Percentiles rank a stretch among this genome's conserved stretches.
Conservation (phyloP, 371 early-diverging fungal species). For the Mortierella sp. region DNA sequence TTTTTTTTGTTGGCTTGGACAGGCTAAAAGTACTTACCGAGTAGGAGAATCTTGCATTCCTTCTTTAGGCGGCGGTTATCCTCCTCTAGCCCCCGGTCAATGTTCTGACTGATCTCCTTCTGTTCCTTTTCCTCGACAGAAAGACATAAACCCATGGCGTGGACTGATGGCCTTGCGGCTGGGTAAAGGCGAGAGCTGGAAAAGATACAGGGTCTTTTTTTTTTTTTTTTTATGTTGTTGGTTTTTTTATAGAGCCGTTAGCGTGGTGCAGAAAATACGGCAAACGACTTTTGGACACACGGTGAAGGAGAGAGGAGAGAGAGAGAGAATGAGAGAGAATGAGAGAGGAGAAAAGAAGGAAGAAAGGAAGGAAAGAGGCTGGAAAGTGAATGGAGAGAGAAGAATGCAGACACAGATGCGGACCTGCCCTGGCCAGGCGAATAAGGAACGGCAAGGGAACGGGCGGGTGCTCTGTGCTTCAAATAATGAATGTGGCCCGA, state of each 20-base stretch:
- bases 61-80: conserved; percentile 63
- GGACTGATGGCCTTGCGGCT: conserved; percentile 8
- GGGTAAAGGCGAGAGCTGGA: conserved; percentile 3
- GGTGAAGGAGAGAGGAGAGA: not conserved
- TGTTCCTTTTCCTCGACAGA: conserved; percentile 73
- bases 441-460: too few species aligned
- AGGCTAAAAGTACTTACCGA: conserved; percentile 59
- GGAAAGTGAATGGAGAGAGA: not conserved
- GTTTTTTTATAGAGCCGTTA: conserved; percentile 7
- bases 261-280: too few species aligned
- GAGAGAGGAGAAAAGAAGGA: not conserved
- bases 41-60: conserved; percentile 78
- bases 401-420: too few species aligned
- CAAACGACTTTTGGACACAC: too few species aligned
- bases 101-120: conserved; percentile 63
- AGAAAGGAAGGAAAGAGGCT: not conserved
- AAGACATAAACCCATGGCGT: conserved; percentile 71
- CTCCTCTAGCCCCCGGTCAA: conserved; percentile 71
- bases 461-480: too few species aligned
- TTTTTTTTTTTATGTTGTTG: too few species aligned
- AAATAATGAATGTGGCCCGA: too few species aligned
- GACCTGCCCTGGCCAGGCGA: too few species aligned
- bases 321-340: not conserved
- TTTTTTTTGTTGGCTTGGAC: too few species aligned
- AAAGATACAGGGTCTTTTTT: conserved; percentile 4